Evolutionary conservation across 139 green algal genomes (phyloP), one percentile per base, ranked within the genome.

Genomic region (Yamagishiella unicocca): DNA sequence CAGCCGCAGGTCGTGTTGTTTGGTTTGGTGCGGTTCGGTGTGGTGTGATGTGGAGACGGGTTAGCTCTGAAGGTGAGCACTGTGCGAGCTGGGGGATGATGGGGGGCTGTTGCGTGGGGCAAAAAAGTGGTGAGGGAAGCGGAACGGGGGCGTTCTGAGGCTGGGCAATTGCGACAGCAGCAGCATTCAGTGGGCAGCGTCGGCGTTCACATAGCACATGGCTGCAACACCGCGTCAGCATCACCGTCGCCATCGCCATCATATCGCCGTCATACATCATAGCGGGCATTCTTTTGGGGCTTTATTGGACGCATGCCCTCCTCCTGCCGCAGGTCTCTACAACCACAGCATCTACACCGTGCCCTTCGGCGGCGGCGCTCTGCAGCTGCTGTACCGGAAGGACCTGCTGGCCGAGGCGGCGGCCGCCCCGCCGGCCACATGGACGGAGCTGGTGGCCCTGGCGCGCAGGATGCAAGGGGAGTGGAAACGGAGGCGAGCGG

Each of bases 351-450:
- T 33, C 35, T 55, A 43, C 37, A 54, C 76, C 17, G 76, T 84
- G 37, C 76, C 76, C 25, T 54, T 84, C 21, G 55, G 76, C 54
- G 55, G 54, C 76, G 33, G 54, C 54, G 37, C 54, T 5, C 37
- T 54, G 55, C 76, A 72, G 21, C 76, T 84, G 54, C 76, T 84
- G 33, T 84, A 72, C 76, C 76, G 76, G 38, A 10, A 4, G 0
- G 76, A 73, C 55, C 17, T 84, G 37, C 54, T 84, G 25, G 27
- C 45, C 45, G 38, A 25, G 14, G 53, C 50, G 14, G 50, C 17
- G 6, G n/a, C 29, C 31, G 6, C 75, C 12, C 50, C 50, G 10
- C 76, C 76, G 3, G 37, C 55, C 25, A 73, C 76, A 25, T 84
- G 76, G 76, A 33, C 25, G 8, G n/a, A 84, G 53, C 54, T 84